These are phyloP conservation scores for Mycosarcoma maydis DNA, from an alignment of 1,284 basidiomycete species.

Conservation along the genomic window DNA sequence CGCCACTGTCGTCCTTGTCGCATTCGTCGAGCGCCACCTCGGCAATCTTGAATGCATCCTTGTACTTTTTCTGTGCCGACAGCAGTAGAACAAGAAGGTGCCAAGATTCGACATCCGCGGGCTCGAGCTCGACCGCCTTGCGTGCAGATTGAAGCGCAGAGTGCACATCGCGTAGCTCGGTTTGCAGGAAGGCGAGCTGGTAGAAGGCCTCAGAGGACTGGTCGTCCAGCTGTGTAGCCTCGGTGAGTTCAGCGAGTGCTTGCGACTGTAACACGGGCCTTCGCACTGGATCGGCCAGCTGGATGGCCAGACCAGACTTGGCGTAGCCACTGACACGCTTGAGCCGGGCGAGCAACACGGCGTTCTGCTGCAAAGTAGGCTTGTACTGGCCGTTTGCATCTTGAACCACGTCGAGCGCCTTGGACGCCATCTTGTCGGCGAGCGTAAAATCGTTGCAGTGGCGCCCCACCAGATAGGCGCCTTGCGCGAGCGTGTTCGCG, in stretches of 20 bases:
- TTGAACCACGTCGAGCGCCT: constrained; percentile 45
- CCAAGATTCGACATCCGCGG: constrained; percentile 83
- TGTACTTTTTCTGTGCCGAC: constrained; percentile 82
- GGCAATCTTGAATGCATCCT: constrained; percentile 79
- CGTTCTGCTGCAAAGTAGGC: constrained; percentile 14
- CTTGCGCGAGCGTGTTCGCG: constrained; percentile 52
- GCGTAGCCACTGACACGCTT: constrained; percentile 50
- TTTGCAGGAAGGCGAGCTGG: constrained; percentile 68
- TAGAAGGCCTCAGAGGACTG: constrained; percentile 76
- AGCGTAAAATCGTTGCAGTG: constrained; percentile 45
- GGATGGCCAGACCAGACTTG: constrained; percentile 39
- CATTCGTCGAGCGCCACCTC: constrained; percentile 72
- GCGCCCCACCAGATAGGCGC: constrained; percentile 44
- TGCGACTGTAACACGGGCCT: constrained; percentile 29
- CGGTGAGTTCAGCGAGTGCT: constrained; percentile 69
- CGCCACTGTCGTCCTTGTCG: constrained; percentile 62
- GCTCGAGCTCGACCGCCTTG: constrained; percentile 77
- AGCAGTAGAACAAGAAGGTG: constrained; percentile 87
- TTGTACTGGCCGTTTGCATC: constrained; percentile 27
- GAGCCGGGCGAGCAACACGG: constrained; percentile 33
- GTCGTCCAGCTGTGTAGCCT: constrained; percentile 72
- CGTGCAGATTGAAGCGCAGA: constrained; percentile 78
- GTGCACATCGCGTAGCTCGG: constrained; percentile 77
- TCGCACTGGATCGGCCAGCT: constrained; percentile 36
- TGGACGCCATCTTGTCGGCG: constrained; percentile 49